Base-by-base conservation (phyloP, 164 flowering plant species). In the Pachysandra terminalis region DNA sequence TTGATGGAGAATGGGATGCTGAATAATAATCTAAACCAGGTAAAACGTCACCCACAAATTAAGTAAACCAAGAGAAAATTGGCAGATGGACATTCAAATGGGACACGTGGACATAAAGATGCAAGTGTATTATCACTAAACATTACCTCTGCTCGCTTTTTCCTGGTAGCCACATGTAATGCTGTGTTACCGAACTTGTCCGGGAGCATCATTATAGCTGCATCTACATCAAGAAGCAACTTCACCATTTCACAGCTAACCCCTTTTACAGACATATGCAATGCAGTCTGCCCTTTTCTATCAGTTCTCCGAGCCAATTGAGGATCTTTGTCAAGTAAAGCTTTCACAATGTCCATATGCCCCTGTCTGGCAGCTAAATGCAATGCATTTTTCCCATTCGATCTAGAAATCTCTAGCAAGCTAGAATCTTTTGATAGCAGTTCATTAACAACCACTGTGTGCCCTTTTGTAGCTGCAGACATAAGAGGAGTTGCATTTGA, bases 141-240 rank as follows among this genome's bases (percentile, higher is more conserved):
- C 19, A 64, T 61, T 87, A 91, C 97, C 93, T 87, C 93, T 22
- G 75, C 87, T 40, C 95, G 71, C 80, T 91, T 91, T 81, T 91
- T 91, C 78, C 97, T 82, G 35, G 96, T 86, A 58, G 97, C 97
- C 5, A 91, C 86, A 71, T 91, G 97, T 61, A 91, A 83, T 24
- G 91, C 94, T 0, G 95, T 89, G 81, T 86, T 84, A 37, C 96
- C 95, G 68, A 76, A 75, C 77, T 80, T 89, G 74, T 91, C 97
- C 0, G 96, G 93, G 21, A 87, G 90, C 97, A 91, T 91, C 45
- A 64, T 32, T 9, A 64, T 64, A 19, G 67, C 67, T 51, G 56
- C 56, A 64, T 64, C 57, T 49, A 40, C 67, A 16, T 49, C 19
- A 25, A 51, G 56, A 24, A 64, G 57, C 57, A 64, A 51, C 57